Evolutionary conservation across 2,329 filamentous ascomycete genomes (phyloP), one percentile per base, ranked within the genome.

Genomic region (Diplodia mutila): DNA sequence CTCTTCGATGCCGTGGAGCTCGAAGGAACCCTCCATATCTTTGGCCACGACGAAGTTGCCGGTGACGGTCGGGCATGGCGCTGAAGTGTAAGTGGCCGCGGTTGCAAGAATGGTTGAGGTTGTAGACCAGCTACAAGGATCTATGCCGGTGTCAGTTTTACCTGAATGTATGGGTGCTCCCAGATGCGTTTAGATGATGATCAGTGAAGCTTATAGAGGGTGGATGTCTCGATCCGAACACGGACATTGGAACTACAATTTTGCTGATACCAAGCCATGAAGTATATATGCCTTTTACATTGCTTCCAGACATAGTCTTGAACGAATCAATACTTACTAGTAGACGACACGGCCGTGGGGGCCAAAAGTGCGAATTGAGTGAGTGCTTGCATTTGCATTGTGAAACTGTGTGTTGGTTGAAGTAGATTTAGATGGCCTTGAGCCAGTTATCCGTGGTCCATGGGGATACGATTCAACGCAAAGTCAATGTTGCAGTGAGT

Each of bases 51-150:
- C 27, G 16, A 61, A 34, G 42, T 5, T 49, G 42, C 57, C 57
- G 23, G 57, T 61, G n/a, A 61, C 48, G 5, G 57, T 61, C 12
- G n/a, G 48, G 57, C 57, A 61, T 9, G 57, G 42, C 14, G 49
- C 23, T n/a, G 55, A 25, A n/a, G 57, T 61, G 11, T 9, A 25
- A 18, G 5, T 29, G 8, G 27, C 42, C 9, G 5, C 6, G 27
- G 29, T 23, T 3, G 42, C 16, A 8, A 4, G 14, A 16, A 61
- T 32, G 25, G 57, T 51, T 25, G 42, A 49, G 18, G 57, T 61
- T 1, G 42, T 46, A 16, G 27, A 11, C 25, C 48, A 9, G n/a
- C 57, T 61, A 29, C 57, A 61, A 25, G 11, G n/a, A 11, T 25
- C 57, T 61, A 23, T 18, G 8, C 21, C 25, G 7, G 7, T 25